Conservation (phyloP, 768 basidiomycete species). For the Pleurotus giganteus region DNA sequence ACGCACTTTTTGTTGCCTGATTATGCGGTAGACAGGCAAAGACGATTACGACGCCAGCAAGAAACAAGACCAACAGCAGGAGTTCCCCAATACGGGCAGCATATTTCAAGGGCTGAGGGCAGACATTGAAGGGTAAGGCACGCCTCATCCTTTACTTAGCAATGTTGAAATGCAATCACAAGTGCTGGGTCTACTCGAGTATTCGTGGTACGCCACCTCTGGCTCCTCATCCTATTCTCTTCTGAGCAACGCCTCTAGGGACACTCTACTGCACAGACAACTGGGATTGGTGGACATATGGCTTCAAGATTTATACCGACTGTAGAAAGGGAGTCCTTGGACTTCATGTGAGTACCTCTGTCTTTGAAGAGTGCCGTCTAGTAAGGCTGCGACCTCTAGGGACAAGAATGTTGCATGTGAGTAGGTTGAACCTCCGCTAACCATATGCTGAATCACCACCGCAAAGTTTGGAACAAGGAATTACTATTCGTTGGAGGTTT, state of each 20-base stretch:
- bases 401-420: conserved; percentile 79
- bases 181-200: conserved; percentile 70
- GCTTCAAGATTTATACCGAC: conserved; percentile 91
- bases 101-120: conserved; percentile 87
- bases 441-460: neutral
- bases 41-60: conserved; percentile 75
- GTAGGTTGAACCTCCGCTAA: conserved; percentile 17
- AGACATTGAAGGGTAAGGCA: conserved; percentile 73
- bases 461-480: conserved; percentile 85
- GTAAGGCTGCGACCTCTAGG: conserved; percentile 31
- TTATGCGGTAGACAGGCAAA: conserved; percentile 62
- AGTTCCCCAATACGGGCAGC: conserved; percentile 66
- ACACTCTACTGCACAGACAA: conserved; percentile 90
- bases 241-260: conserved; percentile 46
- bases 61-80: conserved; percentile 61
- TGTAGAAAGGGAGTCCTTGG: conserved; percentile 92
- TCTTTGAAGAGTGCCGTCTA: neutral
- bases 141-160: too few relatives aligned
- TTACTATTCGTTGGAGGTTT: conserved; percentile 83
- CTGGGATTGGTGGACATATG: conserved; percentile 67
- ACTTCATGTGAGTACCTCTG: conserved; percentile 63
- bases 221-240: neutral
- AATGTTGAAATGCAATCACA: neutral
- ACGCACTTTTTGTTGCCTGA: neutral
- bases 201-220: conserved; percentile 67